Evolutionary conservation across 495 filamentous ascomycete species (phyloP).

Genomic region (Annulohypoxylon moriforme): DNA sequence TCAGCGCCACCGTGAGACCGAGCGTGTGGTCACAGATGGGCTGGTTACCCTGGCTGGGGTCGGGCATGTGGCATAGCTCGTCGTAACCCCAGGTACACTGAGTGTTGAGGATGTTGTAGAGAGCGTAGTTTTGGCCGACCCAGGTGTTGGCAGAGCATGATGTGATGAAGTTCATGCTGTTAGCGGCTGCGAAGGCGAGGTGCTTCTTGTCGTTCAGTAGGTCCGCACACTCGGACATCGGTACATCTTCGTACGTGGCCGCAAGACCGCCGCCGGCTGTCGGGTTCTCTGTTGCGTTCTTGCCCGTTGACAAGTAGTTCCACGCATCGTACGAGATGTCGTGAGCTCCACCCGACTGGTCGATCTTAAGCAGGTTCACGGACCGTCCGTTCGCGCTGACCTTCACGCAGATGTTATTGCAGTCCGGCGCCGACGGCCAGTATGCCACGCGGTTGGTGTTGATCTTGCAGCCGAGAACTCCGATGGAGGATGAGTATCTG

Average conservation of each 20-base stretch:
- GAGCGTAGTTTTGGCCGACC: constrained; percentile 46
- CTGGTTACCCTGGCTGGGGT: constrained; percentile 43
- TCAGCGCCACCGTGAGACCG: constrained; percentile 21
- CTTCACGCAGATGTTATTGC: constrained; percentile 49
- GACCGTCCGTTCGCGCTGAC: constrained; percentile 43
- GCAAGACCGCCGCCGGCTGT: constrained; percentile 37
- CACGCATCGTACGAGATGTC: constrained; percentile 52
- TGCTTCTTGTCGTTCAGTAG: constrained; percentile 33
- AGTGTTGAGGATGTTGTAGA: constrained; percentile 51
- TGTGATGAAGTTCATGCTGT: constrained; percentile 48
- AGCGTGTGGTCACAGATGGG: constrained; percentile 43
- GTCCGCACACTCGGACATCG: constrained; percentile 39
- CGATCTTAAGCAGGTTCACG: constrained; percentile 45
- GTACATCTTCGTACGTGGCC: constrained; percentile 42
- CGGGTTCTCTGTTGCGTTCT: constrained; percentile 30
- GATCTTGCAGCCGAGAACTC: constrained; percentile 52
- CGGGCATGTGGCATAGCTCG: constrained; percentile 43
- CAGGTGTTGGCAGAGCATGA: constrained; percentile 44
- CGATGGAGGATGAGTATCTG: constrained; percentile 46
- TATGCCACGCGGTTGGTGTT: constrained; percentile 51
- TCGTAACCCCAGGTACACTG: constrained; percentile 48
- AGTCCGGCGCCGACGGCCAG: constrained; percentile 45
- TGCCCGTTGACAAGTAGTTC: constrained; percentile 47
- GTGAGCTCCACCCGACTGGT: constrained; percentile 45
- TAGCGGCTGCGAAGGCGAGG: constrained; percentile 46